Evolutionary conservation across 129 eudicot genomes (phyloP).

Genomic region (Flaveria brownii): DNA sequence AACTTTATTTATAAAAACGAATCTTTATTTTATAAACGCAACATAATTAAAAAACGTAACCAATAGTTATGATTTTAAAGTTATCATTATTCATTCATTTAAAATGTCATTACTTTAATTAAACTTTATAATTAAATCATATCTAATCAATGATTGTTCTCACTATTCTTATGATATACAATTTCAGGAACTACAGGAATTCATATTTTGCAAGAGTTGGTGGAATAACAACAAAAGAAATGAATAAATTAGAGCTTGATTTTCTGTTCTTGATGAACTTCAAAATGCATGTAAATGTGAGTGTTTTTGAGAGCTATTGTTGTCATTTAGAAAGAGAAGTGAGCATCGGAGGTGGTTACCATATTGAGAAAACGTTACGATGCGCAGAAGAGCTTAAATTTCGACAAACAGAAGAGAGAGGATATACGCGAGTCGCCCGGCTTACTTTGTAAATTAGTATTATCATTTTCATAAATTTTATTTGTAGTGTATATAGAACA

Average conservation of each 20-base stretch:
- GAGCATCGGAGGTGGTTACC: slow-evolving; percentile 80
- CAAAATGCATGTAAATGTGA: slow-evolving; percentile 77
- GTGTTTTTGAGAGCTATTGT: slow-evolving; percentile 80
- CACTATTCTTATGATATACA: not conserved
- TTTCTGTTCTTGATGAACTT: slow-evolving; percentile 70
- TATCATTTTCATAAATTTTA: not conserved
- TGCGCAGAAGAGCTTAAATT: slow-evolving; percentile 58
- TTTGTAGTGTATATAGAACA: not conserved
- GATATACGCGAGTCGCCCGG: slow-evolving; percentile 38
- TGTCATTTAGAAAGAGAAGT: slow-evolving; percentile 38
- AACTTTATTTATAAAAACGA: not conserved
- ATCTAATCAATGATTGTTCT: not conserved
- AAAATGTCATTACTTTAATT: not conserved
- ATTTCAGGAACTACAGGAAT: slow-evolving; percentile 75
- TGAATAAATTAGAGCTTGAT: slow-evolving; percentile 69
- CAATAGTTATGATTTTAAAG: not conserved
- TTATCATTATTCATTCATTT: not conserved
- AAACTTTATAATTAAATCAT: not conserved
- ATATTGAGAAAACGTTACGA: slow-evolving; percentile 65
- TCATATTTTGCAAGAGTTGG: slow-evolving; percentile 84
- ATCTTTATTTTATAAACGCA: not conserved
- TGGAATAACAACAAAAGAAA: slow-evolving; percentile 61
- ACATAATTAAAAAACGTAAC: not conserved
- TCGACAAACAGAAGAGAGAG: slow-evolving; percentile 33
- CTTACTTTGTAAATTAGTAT: slow-evolving; percentile 37